phyloP scores from a whole-genome alignment of 108 stramenopile species.

The Stephanodiscus triporus region DNA sequence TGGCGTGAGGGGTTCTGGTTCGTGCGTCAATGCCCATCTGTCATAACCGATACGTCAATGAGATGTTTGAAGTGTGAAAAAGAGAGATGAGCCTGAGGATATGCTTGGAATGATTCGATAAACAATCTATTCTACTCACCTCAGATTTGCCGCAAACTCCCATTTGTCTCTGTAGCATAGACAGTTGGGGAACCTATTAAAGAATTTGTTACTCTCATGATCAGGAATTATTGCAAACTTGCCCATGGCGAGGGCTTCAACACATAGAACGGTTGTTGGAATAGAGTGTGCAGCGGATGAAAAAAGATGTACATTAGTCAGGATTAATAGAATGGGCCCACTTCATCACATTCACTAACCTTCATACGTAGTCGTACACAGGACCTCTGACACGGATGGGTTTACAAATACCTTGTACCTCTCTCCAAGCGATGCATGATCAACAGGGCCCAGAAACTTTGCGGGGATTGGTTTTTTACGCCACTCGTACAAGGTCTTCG shows the following conservation, averaged over 20 bases:
- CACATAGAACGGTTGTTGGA: not conserved
- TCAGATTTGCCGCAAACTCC: conserved; percentile 77
- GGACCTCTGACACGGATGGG: conserved; percentile 82
- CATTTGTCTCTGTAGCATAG: conserved; percentile 70
- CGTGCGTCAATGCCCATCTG: conserved; percentile 78
- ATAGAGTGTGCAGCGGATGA: no score
- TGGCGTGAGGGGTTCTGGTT: conserved; percentile 70
- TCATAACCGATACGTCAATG: not conserved
- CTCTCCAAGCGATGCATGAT: conserved; percentile 65
- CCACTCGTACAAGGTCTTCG: conserved; percentile 59
- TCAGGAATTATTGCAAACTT: conserved; percentile 79
- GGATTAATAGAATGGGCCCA: not conserved
- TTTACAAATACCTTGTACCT: conserved; percentile 84
- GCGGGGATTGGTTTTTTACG: conserved; percentile 75
- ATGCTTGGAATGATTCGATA: not conserved
- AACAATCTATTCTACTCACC: not conserved
- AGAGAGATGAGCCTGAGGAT: not conserved
- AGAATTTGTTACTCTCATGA: conserved; percentile 75
- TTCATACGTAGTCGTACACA: conserved; percentile 81
- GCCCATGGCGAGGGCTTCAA: conserved; percentile 74
- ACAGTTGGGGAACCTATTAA: conserved; percentile 76
- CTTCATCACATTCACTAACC: conserved; percentile 2
- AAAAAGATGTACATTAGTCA: no score
- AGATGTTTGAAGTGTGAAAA: not conserved
- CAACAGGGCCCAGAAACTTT: conserved; percentile 72